These are phyloP conservation scores for Talaromyces nanjingensis DNA, from an alignment of 495 filamentous ascomycete species.

Conservation along the genomic window DNA sequence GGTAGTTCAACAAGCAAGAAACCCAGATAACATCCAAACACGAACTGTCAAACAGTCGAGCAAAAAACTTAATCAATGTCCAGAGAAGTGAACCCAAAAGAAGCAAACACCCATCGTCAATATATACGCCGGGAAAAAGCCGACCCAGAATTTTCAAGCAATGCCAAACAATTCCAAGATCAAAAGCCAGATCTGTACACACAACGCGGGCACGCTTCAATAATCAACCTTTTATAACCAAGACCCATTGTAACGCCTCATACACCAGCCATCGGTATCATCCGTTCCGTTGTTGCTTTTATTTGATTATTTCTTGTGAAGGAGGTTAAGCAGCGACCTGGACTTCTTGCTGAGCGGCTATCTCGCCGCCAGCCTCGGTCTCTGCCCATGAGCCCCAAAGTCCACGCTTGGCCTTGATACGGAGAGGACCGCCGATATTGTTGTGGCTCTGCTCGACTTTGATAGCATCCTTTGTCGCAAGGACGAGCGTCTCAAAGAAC, in stretches of 20 bases:
- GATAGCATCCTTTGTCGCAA: conserved; percentile 96
- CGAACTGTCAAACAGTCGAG: neutral
- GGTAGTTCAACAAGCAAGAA: neutral
- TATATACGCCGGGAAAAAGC: conserved; percentile 7
- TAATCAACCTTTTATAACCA: neutral
- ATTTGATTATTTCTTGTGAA: neutral
- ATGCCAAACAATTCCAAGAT: conserved; percentile 12
- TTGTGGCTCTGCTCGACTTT: conserved; percentile 87
- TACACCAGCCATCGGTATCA: conserved; percentile 1
- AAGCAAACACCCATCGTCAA: conserved; percentile 16
- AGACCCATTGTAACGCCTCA: conserved; percentile 4
- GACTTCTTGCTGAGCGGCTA: conserved; percentile 19
- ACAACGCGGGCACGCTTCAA: conserved; percentile 14
- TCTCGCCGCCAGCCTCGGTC: conserved; percentile 59
- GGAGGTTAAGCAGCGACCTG: neutral
- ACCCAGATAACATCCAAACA: neutral
- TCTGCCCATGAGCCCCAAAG: conserved; percentile 97
- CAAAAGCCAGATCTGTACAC: conserved; percentile 25
- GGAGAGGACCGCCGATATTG: conserved; percentile 65
- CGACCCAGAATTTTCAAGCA: conserved; percentile 18
- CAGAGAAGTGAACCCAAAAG: conserved; percentile 4
- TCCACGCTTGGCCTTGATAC: conserved; percentile 78
- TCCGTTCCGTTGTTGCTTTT: neutral
- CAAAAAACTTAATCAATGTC: neutral
- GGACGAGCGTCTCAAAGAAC: conserved; percentile 94